These are phyloP conservation scores for Chrysoporthe puriensis DNA, from an alignment of 2,329 filamentous ascomycete genomes.

Conservation along the genomic window DNA sequence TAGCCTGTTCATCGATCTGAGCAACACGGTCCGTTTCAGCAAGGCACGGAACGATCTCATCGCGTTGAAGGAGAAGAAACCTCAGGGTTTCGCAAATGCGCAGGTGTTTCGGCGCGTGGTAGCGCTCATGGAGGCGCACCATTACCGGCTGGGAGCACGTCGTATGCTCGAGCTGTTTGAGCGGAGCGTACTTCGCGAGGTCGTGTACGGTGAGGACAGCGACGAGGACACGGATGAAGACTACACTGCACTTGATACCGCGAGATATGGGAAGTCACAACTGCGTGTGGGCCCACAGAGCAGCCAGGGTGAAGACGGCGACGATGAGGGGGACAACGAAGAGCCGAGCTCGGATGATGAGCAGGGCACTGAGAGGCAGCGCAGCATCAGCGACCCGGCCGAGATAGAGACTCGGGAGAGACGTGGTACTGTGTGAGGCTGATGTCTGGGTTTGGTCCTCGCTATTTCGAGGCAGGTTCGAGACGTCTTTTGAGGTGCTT, in stretches of 20 bases:
- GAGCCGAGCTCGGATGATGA: conserved; percentile 64
- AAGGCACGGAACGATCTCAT: conserved; percentile 81
- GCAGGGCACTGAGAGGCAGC: conserved; percentile 59
- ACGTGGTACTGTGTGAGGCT: conserved; percentile 15
- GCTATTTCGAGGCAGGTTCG: not conserved
- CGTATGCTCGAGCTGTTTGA: conserved; percentile 94
- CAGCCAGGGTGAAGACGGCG: conserved; percentile 21
- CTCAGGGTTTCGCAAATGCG: conserved; percentile 74
- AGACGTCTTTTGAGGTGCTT: not conserved
- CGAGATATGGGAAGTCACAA: conserved; percentile 22
- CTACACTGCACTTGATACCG: not conserved
- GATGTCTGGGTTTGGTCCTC: not conserved
- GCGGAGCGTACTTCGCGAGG: conserved; percentile 80
- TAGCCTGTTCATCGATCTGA: conserved; percentile 82
- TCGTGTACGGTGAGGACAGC: conserved; percentile 78
- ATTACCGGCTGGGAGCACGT: conserved; percentile 84
- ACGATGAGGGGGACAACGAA: conserved; percentile 38
- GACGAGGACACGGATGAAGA: conserved; percentile 38
- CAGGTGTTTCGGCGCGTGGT: conserved; percentile 85
- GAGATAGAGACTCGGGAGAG: conserved; percentile 35
- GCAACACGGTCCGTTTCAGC: conserved; percentile 91
- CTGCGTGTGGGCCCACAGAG: conserved; percentile 13
- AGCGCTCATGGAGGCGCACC: conserved; percentile 82
- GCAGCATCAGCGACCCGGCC: conserved; percentile 50
- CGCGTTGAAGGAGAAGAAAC: conserved; percentile 76